phyloP scores from a whole-genome alignment of 306 rosid genomes.

The Herpetospermum pedunculosum region DNA sequence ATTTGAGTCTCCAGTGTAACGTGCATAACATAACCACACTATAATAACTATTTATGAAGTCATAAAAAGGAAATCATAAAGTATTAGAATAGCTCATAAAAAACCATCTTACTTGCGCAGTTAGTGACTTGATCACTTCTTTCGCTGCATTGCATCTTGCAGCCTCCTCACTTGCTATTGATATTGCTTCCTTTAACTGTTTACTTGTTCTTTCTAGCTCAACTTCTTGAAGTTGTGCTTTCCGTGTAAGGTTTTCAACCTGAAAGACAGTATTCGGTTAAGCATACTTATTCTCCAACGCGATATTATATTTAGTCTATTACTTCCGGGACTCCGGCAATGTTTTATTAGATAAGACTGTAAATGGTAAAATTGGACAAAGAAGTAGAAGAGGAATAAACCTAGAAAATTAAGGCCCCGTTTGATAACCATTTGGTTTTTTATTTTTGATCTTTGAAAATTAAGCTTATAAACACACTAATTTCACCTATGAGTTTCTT shows the following conservation, averaged over 20 bases:
- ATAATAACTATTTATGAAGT: not conserved
- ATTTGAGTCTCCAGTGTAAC: not conserved
- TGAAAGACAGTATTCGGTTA: slow-evolving; percentile 14
- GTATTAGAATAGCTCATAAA: not conserved
- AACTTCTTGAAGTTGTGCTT: slow-evolving; percentile 77
- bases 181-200: slow-evolving; percentile 87
- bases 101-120: slow-evolving; percentile 67
- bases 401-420: not conserved
- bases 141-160: slow-evolving; percentile 88
- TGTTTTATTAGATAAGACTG: not conserved
- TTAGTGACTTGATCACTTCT: slow-evolving; percentile 96
- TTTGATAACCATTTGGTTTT: no score
- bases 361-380: not conserved
- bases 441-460: no score
- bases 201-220: slow-evolving; percentile 89
- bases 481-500: no score
- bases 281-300: slow-evolving; percentile 9
- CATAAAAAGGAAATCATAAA: not conserved
- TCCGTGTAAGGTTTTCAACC: slow-evolving; percentile 87
- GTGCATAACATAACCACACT: not conserved
- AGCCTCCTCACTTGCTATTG: slow-evolving; percentile 84
- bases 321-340: not conserved
- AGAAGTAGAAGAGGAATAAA: not conserved
- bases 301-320: not conserved
- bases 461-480: no score